phyloP scores from a whole-genome alignment of 257 asterid genomes.

The Solanum infundibuliforme region DNA sequence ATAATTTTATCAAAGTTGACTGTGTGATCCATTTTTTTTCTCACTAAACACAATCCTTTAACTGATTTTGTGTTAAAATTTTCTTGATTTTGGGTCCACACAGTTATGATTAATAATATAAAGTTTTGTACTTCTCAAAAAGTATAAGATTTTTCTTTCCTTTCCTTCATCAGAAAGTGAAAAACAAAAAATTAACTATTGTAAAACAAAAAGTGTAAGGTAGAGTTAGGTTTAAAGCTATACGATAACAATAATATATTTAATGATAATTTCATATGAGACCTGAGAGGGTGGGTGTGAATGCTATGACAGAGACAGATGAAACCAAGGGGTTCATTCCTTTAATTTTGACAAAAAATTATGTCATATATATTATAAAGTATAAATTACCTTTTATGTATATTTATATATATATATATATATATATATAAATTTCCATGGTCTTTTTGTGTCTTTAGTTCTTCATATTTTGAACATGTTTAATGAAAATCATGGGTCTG shows the following conservation, averaged over 20 bases:
- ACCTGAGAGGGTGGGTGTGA: rapidly evolving
- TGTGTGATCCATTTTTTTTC: not conserved
- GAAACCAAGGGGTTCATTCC: not conserved
- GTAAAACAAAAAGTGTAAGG: not conserved
- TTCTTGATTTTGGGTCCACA: not conserved
- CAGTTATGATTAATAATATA: not conserved
- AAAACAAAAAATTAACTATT: not conserved
- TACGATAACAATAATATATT: not conserved
- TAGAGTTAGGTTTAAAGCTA: not conserved
- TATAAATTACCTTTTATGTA: too few relatives aligned
- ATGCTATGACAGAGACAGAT: not conserved
- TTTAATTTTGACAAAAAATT: not conserved
- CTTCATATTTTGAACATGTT: not conserved
- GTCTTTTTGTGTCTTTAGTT: not conserved
- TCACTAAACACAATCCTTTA: slow-evolving; percentile 1
- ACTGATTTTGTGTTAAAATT: not conserved
- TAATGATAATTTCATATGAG: rapidly evolving
- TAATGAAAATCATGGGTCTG: not conserved
- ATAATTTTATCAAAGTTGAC: slow-evolving; percentile 3
- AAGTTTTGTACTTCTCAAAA: not conserved
- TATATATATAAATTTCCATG: not conserved
- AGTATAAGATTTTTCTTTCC: not conserved
- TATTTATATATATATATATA: too few relatives aligned
- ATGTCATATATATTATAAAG: too few relatives aligned
- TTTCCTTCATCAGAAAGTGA: not conserved